Conservation (phyloP, 225 moss, liverwort and hornwort genomes). For the Pseudoscleropodium purum region DNA sequence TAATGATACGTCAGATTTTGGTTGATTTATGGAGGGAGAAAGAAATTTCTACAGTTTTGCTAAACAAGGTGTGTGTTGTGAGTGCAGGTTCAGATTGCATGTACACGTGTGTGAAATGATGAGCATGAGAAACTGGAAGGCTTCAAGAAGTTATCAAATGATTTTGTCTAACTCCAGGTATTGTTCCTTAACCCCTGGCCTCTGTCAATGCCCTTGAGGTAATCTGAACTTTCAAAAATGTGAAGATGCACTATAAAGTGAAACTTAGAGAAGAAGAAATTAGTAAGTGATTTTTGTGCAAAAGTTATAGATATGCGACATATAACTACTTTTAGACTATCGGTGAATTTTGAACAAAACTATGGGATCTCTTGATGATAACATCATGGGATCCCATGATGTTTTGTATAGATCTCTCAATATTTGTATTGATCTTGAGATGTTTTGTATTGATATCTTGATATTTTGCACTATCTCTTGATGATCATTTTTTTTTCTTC, state of each 20-base stretch:
- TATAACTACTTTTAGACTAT: no score
- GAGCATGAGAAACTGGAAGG: neutral
- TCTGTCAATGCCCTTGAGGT: neutral
- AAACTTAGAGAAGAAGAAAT: neutral
- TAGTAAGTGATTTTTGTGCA: neutral
- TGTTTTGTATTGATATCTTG: no score
- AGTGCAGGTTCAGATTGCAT: constrained; percentile 3
- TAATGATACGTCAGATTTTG: neutral
- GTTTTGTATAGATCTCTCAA: no score
- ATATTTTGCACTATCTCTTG: no score
- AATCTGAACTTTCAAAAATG: neutral
- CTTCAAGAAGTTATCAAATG: neutral
- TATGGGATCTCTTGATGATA: no score
- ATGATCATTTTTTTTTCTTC: no score
- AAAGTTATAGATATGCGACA: no score
- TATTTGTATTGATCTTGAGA: no score
- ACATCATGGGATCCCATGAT: no score
- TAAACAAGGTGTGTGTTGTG: neutral
- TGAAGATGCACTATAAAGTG: neutral
- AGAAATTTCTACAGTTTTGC: neutral
- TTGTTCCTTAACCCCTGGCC: no score
- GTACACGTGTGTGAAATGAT: neutral
- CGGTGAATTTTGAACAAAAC: no score
- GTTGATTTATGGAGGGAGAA: neutral
- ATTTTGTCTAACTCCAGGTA: neutral